Evolutionary conservation across 352 stramenopile species (phyloP).

Genomic region (Phytophthora nicotianae): DNA sequence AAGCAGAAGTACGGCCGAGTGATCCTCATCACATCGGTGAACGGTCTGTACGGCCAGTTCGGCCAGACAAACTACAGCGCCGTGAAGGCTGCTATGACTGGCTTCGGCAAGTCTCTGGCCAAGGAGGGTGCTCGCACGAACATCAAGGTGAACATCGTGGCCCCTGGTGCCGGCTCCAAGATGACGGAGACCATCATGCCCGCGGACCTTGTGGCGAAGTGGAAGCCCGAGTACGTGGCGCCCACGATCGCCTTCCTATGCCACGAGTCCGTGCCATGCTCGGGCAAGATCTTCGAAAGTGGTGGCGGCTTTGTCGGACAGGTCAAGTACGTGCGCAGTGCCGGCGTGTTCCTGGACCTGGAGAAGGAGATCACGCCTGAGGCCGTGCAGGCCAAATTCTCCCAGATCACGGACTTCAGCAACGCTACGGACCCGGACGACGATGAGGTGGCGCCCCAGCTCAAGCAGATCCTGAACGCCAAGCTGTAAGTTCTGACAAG

Average conservation of each 20-base stretch:
- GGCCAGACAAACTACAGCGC: constrained; percentile 92
- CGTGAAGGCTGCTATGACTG: constrained; percentile 93
- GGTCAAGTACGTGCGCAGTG: constrained; percentile 82
- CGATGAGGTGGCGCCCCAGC: constrained; percentile 76
- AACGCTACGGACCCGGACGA: constrained; percentile 76
- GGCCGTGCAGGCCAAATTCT: constrained; percentile 77
- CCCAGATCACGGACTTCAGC: constrained; percentile 78
- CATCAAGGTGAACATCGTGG: constrained; percentile 91
- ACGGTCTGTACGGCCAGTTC: constrained; percentile 91
- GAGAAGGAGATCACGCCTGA: constrained; percentile 78
- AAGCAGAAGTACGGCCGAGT: constrained; percentile 91
- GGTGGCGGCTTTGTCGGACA: constrained; percentile 83
- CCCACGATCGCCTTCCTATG: constrained; percentile 87
- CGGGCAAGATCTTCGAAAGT: constrained; percentile 85
- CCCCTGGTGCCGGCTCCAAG: constrained; percentile 81
- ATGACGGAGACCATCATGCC: constrained; percentile 91
- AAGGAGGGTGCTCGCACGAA: constrained; percentile 82
- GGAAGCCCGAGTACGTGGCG: constrained; percentile 90
- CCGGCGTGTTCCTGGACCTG: constrained; percentile 73
- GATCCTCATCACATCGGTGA: constrained; percentile 86
- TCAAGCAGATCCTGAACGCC: constrained; percentile 78
- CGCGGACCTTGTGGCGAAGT: constrained; percentile 77
- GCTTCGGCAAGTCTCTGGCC: constrained; percentile 92
- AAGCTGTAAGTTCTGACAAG: constrained; percentile 60
- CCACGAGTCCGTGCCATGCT: constrained; percentile 80